These are phyloP conservation scores for Erythrobasidium yunnanense DNA, from an alignment of 768 basidiomycete species.

Conservation along the genomic window DNA sequence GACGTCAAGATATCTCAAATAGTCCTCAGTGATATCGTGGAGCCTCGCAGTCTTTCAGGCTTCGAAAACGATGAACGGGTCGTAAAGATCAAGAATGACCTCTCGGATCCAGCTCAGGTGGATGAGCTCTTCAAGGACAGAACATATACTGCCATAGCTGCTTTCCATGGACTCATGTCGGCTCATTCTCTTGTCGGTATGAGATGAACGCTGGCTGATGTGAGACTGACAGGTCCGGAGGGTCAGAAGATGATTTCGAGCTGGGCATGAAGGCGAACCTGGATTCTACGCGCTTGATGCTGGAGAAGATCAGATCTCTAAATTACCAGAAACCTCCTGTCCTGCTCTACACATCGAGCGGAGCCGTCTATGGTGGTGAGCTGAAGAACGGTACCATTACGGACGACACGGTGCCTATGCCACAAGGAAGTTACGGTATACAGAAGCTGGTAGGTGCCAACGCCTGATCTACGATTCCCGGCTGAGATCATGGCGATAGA, in stretches of 20 bases:
- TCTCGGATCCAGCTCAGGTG: constrained; percentile 2
- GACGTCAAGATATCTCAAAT: constrained; percentile 15
- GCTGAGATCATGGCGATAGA: too few species aligned
- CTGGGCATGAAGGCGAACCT: constrained; percentile 43
- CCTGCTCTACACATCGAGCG: constrained; percentile 43
- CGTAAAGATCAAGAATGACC: neutral
- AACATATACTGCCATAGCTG: constrained; percentile 21
- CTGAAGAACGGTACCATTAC: constrained; percentile 22
- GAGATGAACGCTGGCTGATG: neutral
- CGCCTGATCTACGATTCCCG: too few species aligned
- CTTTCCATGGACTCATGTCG: constrained; percentile 24
- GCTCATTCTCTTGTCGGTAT: neutral
- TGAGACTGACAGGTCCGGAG: constrained; percentile 37
- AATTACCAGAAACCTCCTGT: constrained; percentile 38
- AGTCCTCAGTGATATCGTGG: constrained; percentile 20
- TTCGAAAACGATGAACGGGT: constrained; percentile 22
- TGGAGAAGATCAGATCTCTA: constrained; percentile 38
- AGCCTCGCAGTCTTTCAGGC: constrained; percentile 10
- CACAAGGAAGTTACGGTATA: constrained; percentile 10
- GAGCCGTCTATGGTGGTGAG: constrained; percentile 43
- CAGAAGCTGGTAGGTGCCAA: constrained; percentile 18
- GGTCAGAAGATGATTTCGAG: constrained; percentile 42
- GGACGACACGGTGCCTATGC: constrained; percentile 18
- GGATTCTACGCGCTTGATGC: constrained; percentile 42
- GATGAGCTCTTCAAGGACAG: constrained; percentile 13